Evolutionary conservation across 2,329 filamentous ascomycete genomes (phyloP), one percentile per base, ranked within the genome.

Genomic region (Aspergillus thermomutatus): DNA sequence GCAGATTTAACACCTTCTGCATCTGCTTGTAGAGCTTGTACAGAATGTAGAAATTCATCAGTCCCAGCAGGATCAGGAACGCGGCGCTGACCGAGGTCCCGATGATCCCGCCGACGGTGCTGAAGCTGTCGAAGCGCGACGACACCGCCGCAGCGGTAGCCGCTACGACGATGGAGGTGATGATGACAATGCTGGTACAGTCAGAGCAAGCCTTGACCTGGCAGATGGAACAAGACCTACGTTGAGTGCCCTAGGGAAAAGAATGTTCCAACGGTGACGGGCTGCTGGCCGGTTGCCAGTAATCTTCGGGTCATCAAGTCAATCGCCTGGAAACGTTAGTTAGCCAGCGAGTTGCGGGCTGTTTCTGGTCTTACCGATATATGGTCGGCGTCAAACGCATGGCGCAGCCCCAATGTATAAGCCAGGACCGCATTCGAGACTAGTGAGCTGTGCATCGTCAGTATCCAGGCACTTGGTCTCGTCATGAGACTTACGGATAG

Each of bases 341-440:
- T 17, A 23, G 11, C 57, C 27, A 47, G 43, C 51, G 31, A 17
- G 14, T n/a, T 37, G 17, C 14, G 14, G 31, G 17, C 31, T 37
- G 31, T 5, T 37, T 17, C 25, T 14, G 14, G 10, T 56, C 66
- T 43, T 72, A 82, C 80, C 43, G 85, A 86, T 62, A 90, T 90
- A 70, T 97, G 94, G 75, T 97, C 93, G n/a, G 93, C 94, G 69
- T 97, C 94, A 47, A 97, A 85, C n/a, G 93, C 93, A 79, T 97
- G 93, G 45, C 93, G 88, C 11, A 97, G 83, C 2, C 93, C 93
- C 10, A 97, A 83, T 0, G 91, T 91, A 73, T 95, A 97, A 26
- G 92, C 87, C 0, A 97, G 83, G 1, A 92, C 86, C 1, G 92
- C 91, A 2, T 92, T 88, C 1, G 89, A 89, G 50, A 92, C 85